Evolutionary conservation across 202 grass and related monocot genomes (phyloP).

Genomic region (Hordeum pubiflorum): DNA sequence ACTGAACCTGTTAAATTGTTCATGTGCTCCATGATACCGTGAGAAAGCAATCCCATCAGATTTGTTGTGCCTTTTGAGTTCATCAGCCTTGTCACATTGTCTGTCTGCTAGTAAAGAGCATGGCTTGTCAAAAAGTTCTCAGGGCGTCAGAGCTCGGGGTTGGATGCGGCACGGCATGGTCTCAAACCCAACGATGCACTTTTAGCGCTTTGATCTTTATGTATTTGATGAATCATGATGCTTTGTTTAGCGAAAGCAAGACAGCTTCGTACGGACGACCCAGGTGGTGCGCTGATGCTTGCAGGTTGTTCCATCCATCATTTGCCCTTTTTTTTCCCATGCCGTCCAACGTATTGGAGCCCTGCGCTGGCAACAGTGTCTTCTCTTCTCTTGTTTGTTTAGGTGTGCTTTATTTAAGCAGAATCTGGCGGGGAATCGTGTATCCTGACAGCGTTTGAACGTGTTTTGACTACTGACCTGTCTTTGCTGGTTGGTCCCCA

Average conservation of each 20-base stretch:
- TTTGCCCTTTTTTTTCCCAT: neutral
- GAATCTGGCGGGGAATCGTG: neutral
- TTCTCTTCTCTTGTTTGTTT: neutral
- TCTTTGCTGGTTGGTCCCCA: neutral
- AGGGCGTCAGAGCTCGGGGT: neutral
- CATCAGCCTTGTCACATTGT: slow-evolving; percentile 21
- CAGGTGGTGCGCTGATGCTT: slow-evolving; percentile 1
- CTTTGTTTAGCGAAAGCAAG: slow-evolving; percentile 3
- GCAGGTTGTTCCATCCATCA: neutral
- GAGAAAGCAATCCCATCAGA: neutral
- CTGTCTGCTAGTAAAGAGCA: slow-evolving; percentile 40
- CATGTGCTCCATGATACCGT: neutral
- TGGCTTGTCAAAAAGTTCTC: slow-evolving; percentile 22
- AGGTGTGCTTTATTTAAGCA: neutral
- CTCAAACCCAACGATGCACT: neutral
- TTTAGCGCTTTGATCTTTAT: slow-evolving; percentile 14
- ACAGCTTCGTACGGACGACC: slow-evolving; percentile 16
- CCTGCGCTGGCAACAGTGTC: neutral
- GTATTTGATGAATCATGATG: neutral
- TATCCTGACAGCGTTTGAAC: neutral
- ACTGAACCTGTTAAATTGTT: neutral
- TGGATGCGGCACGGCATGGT: slow-evolving; percentile 2
- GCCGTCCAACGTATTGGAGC: neutral
- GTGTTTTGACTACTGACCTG: neutral
- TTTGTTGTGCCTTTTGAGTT: slow-evolving; percentile 3